Evolutionary conservation across 2,329 filamentous ascomycete species (phyloP), one percentile per base, ranked within the genome.

Genomic region (Pestalotiopsis sp.): DNA sequence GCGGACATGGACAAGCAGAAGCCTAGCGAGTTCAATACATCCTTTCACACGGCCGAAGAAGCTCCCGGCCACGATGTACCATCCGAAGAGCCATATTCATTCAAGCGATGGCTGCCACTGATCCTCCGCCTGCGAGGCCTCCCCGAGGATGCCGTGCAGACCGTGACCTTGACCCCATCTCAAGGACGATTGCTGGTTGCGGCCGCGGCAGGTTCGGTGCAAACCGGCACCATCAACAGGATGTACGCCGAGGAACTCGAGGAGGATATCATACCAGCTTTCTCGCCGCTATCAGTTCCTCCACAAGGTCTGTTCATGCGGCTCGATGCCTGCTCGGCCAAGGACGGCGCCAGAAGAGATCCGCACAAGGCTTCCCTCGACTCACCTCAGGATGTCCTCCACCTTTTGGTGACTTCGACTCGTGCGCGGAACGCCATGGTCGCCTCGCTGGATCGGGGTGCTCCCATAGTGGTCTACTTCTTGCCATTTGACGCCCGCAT

Each of bases 401-500:
- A 79, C 14, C 75, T 75, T 4, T 69, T 84, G 3, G 78, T 78
- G 17, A 82, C 80, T 1, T 84, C 81, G 0, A 68, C 69, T 59
- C 73, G 80, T 59, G 80, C 77, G 17, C 75, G 76, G 13, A 77
- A 75, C 7, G 79, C 80, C 2, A 70, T 82, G 2, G 61, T 71
- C 4, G 68, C 79, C 24, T 66, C 71, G 9, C 65, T 77, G 1
- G 68, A 75, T 17, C 57, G 48, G 5, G 61, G 69, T 9, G 44
- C 52, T 20, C 67, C 72, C 22, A 65, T 81, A 2, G 71, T 78
- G 22, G 38, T 83, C 3, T 80, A 79, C 67, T 80, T 83, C 69
- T 70, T 82, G 11, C 80, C 79, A 0, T 85, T 81, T 73, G 74
- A 84, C 60, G 68, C 67, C 4, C 71, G 70, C n/a, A 83, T 85